phyloP scores from a whole-genome alignment of 345 rosid genomes.

The Eucalyptus erythrocorys region DNA sequence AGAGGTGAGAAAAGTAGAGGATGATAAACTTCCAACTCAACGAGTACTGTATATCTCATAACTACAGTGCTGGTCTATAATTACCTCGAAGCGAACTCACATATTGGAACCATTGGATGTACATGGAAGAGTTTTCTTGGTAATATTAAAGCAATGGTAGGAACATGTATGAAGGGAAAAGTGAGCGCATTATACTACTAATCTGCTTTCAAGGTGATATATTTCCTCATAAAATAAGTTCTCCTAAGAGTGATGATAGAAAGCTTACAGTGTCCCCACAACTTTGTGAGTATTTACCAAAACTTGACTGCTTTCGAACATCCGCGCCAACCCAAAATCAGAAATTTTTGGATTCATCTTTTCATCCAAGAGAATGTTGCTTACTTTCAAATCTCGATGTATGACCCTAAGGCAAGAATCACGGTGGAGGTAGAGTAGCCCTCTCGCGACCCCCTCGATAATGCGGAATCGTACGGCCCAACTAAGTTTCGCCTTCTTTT shows the following conservation, averaged over 20 bases:
- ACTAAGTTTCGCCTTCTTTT: not conserved
- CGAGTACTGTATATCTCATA: not conserved
- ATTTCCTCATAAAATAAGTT: not conserved
- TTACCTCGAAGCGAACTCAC: not conserved
- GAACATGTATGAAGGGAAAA: not conserved
- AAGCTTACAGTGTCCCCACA: not conserved
- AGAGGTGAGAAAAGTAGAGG: not conserved
- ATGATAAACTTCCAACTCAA: not conserved
- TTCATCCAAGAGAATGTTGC: not conserved
- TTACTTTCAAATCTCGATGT: not conserved
- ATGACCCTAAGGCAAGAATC: conserved; percentile 35
- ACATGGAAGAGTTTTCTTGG: not conserved
- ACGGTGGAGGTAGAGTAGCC: conserved; percentile 25
- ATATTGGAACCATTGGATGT: not conserved
- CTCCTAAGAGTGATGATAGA: not conserved
- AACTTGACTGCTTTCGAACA: not conserved
- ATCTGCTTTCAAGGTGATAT: not conserved
- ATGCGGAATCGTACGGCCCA: conserved; percentile 4
- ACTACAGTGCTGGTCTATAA: not conserved
- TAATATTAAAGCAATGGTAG: not conserved
- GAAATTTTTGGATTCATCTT: not conserved
- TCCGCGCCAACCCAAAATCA: not conserved
- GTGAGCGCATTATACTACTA: not conserved
- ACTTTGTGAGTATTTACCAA: not conserved
- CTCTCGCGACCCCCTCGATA: conserved; percentile 10